These are phyloP conservation scores for Cyclotella sp. DNA, from an alignment of 108 stramenopile genomes.

Conservation along the genomic window DNA sequence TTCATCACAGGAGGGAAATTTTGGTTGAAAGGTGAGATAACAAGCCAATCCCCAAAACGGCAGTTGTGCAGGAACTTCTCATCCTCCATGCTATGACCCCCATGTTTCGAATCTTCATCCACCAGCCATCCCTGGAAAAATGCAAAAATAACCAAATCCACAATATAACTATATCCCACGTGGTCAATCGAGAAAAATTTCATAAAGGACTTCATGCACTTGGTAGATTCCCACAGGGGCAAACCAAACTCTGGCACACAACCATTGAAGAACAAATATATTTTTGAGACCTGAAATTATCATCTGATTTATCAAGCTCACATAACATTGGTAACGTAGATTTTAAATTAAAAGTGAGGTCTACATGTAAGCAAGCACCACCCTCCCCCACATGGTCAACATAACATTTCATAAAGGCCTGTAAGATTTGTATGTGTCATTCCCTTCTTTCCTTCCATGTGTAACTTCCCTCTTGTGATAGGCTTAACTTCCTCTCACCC, in stretches of 20 bases:
- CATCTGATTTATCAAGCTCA: too few species aligned
- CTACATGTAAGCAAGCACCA: too few species aligned
- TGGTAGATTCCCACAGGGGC: conserved; percentile 52
- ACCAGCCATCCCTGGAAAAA: conserved; percentile 91
- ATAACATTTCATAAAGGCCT: too few species aligned
- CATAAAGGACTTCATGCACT: conserved; percentile 62
- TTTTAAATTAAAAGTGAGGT: too few species aligned
- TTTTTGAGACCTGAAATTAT: too few species aligned
- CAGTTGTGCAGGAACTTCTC: conserved; percentile 51
- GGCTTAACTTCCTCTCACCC: too few species aligned
- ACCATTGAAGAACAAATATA: conserved; percentile 74
- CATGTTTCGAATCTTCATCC: conserved; percentile 82
- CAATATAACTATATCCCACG: conserved; percentile 81
- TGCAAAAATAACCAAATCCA: conserved; percentile 84
- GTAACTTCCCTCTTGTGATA: too few species aligned
- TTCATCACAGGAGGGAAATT: conserved; percentile 32
- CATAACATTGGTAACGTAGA: too few species aligned
- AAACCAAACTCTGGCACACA: conserved; percentile 70
- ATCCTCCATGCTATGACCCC: conserved; percentile 59
- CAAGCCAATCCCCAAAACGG: conserved; percentile 88
- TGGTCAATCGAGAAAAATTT: conserved; percentile 81
- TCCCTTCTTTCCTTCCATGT: too few species aligned
- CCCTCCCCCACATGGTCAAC: too few species aligned
- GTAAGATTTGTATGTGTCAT: too few species aligned
- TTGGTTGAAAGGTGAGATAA: conserved; percentile 74